Base-by-base conservation (phyloP, 2,329 filamentous ascomycete species). In the Emmonsia crescens region DNA sequence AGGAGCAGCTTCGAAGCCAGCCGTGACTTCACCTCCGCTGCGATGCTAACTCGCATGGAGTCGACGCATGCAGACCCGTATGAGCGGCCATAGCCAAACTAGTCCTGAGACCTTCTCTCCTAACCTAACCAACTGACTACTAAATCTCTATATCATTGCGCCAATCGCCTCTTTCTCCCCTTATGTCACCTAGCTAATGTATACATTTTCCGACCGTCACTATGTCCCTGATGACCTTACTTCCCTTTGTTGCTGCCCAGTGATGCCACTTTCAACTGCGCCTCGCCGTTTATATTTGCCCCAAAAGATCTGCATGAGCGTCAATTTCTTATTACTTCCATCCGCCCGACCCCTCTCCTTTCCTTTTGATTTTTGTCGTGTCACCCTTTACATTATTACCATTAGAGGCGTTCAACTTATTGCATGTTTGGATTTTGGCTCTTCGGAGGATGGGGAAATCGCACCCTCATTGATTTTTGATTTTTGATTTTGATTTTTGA, bases 11-110 rank as follows among this genome's bases (percentile, higher is more conserved):
- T 91, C 72, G 93, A 96, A 75, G 85, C 85, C 44, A 94, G 87
- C 73, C 89, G 86, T 69, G 94, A 97, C 69, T 96, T 96, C 71
- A 96, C 93, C 0, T 92, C 89, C 33, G 92, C 92, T 16, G 91
- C 91, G 44, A 86, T 93, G 72, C 78, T 99, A 66, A 87, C 87
- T 56, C 83, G 91, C 65, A 64, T 66, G 59, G 65, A 66, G 59
- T 65, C 49, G 19, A 31, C 59, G 8, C 49, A 60, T 16, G 24
- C 10, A 27, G 29, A 24, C 19, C 40, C 40, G 5, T 12, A 16
- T 19, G 42, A 57, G 8, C 40, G 8, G 24, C 46, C 2, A 9
- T 57, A 46, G 3, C 55, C 24, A 21, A 27, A 42, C 5, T 21
- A 3, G 4, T 38, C 1, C 6, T 10, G 12, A 42, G 19, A 2